These are phyloP conservation scores for Carex littledalei DNA, from an alignment of 176 grass and related monocot species.

Conservation along the genomic window DNA sequence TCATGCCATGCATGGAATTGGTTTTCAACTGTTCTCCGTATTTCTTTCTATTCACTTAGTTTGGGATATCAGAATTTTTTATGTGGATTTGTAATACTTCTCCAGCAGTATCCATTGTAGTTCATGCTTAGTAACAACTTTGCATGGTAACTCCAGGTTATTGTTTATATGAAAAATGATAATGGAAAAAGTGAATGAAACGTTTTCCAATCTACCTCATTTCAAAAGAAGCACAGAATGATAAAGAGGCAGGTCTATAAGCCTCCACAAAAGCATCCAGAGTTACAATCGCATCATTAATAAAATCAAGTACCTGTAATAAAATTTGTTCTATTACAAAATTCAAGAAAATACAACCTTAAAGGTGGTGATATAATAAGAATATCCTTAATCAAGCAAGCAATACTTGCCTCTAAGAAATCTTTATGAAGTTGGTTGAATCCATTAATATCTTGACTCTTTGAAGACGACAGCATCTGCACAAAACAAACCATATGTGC, in stretches of 20 bases:
- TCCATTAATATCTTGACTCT: slow-evolving; percentile 50
- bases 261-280: slow-evolving; percentile 84
- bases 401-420: slow-evolving; percentile 65
- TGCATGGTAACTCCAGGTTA: neutral
- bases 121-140: neutral
- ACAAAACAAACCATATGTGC: neutral
- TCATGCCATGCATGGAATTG: neutral
- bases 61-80: neutral
- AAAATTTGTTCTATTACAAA: slow-evolving; percentile 29
- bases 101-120: neutral
- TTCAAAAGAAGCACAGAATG: slow-evolving; percentile 75
- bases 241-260: slow-evolving; percentile 73
- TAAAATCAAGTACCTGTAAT: slow-evolving; percentile 80
- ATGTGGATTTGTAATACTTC: neutral
- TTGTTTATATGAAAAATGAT: neutral
- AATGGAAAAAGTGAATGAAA: slow-evolving; percentile 16
- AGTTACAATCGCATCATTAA: slow-evolving; percentile 88
- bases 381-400: slow-evolving; percentile 20
- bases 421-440: slow-evolving; percentile 72
- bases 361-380: neutral
- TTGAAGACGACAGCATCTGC: slow-evolving; percentile 55
- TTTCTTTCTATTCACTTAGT: neutral
- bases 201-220: slow-evolving; percentile 44
- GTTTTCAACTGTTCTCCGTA: neutral
- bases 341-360: neutral